Base-by-base conservation (phyloP, 345 rosid genomes). In the Citrus mangshanensis region DNA sequence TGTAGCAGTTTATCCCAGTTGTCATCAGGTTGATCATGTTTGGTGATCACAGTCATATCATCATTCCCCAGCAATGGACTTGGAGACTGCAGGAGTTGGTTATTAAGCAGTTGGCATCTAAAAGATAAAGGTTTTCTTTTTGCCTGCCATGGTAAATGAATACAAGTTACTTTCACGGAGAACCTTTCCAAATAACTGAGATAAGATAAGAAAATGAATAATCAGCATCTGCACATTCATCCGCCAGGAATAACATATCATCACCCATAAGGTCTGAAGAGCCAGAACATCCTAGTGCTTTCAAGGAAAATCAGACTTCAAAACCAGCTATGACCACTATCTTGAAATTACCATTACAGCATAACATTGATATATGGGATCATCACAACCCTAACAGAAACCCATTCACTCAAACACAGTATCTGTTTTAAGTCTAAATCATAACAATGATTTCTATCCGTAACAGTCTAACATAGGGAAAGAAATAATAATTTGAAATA, bases 121-220 rank as follows among this genome's bases (percentile, higher is more conserved):
- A 93, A 93, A 30, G 85, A 77, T 7, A 81, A 80, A 79, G 93
- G 95, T 77, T 87, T 89, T 86, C 92, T 86, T 88, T 92, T 92
- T 64, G 97, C 97, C 98, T 93, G 88, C 74, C 76, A 86, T 34
- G 72, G 56, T 46, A 69, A 75, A 67, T 55, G 62, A 68, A 80
- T 30, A 69, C 18, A 68, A 37, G 73, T 37, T 37, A 80, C 19
- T 62, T 63, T 28, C 14, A 30, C 6, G 16, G 22, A 12, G 24
- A 72, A 56, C 13, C 6, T 27, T 1, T 28, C 25, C 16, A 4
- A 70, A 73, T 24, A 35, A 54, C 16, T 35, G 62, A 24, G 25
- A 35, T 25, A 40, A 19, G 22, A 62, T 3, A 24, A 16, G 7
- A 40, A 5, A 42, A 62, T 9, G 18, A 38, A 59, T 8, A 25